Evolutionary conservation across 441 rosid genomes (phyloP).

Genomic region (Heliophila coronopifolia): DNA sequence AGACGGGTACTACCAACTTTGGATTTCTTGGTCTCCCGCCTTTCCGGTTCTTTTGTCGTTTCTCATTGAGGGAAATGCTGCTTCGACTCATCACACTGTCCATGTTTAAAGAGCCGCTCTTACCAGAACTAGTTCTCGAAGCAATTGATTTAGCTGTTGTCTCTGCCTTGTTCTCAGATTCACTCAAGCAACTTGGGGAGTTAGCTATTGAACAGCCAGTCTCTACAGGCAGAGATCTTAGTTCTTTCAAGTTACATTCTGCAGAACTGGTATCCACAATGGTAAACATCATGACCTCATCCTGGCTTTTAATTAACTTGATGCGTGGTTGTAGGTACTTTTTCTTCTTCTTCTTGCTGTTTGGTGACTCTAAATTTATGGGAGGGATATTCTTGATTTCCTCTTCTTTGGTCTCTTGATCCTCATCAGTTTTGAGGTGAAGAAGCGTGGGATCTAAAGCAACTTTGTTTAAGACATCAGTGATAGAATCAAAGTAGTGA

Average conservation of each 20-base stretch:
- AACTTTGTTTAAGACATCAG: conserved; percentile 68
- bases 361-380: conserved; percentile 23
- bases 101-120: conserved; percentile 24
- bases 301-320: conserved; percentile 26
- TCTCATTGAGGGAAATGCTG: conserved; percentile 21
- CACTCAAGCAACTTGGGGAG: conserved; percentile 36
- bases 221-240: conserved; percentile 50
- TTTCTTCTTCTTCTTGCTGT: conserved; percentile 31
- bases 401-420: conserved; percentile 32
- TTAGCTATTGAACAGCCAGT: conserved; percentile 20
- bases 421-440: conserved; percentile 41
- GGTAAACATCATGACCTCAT: conserved; percentile 43
- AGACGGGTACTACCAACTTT: conserved; percentile 29
- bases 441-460: conserved; percentile 68
- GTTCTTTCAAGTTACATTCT: conserved; percentile 39
- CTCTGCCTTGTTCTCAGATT: conserved; percentile 36
- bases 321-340: conserved; percentile 59
- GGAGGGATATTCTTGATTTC: conserved; percentile 25
- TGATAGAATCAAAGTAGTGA: conserved; percentile 72
- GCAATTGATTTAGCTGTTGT: conserved; percentile 32
- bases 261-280: conserved; percentile 58
- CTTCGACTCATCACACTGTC: conserved; percentile 31
- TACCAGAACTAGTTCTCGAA: conserved; percentile 27
- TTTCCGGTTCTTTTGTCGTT: conserved; percentile 29
- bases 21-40: conserved; percentile 30